phyloP scores from a whole-genome alignment of 768 basidiomycete species.

The Tricholoma furcatifolium region DNA sequence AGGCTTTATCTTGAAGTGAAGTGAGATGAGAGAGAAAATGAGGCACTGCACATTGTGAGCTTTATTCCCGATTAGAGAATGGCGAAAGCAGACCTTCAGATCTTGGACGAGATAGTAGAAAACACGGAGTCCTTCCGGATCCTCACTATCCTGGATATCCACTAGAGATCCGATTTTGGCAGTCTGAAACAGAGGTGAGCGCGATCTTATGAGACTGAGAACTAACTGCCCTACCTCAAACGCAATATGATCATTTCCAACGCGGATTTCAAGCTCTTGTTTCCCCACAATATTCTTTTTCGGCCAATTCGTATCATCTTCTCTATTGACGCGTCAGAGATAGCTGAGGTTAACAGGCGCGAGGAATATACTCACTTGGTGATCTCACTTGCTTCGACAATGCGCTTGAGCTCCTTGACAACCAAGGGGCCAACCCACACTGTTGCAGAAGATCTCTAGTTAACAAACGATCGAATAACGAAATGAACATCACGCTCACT shows the following conservation, averaged over 20 bases:
- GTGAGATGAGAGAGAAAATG: constrained; percentile 95
- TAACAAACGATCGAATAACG: background rate
- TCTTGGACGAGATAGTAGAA: constrained; percentile 99
- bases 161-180: constrained; percentile 97
- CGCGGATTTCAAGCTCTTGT: constrained; percentile 93
- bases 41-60: constrained; percentile 63
- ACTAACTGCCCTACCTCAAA: constrained; percentile 67
- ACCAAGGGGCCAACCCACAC: constrained; percentile 95
- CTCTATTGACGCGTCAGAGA: constrained; percentile 48
- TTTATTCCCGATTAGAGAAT: background rate
- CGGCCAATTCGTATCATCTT: constrained; percentile 98
- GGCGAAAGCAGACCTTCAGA: constrained; percentile 64
- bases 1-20: constrained; percentile 99
- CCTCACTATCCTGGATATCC: constrained; percentile 95
- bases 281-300: constrained; percentile 99
- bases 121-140: constrained; percentile 95
- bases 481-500: constrained; percentile 53
- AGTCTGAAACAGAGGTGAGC: constrained; percentile 52
- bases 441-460: constrained; percentile 29
- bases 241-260: constrained; percentile 94
- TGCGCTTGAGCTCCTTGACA: constrained; percentile 91
- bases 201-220: background rate
- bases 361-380: constrained; percentile 64
- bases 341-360: background rate
- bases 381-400: constrained; percentile 91